Evolutionary conservation across 192 early-diverging fungal species (phyloP), one percentile per base, ranked within the genome.

Genomic region (Gonapodya sp.): DNA sequence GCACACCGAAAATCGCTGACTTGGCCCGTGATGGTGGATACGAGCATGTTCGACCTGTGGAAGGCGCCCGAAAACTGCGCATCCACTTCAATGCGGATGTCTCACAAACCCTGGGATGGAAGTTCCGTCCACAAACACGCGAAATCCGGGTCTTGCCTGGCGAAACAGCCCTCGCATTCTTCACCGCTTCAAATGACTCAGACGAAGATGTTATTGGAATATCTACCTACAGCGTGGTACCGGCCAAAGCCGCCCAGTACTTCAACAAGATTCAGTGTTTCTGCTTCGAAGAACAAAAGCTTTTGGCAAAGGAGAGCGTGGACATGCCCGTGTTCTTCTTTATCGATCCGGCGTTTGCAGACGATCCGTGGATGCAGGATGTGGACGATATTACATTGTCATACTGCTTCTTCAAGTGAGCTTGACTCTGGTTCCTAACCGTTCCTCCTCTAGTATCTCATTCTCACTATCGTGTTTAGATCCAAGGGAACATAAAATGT

Each of bases 231-330:
- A 96, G 96, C 82, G 96, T 99, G 31, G 92, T 95, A 1, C 97
- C 97, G 0, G 89, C 92, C 78, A 93, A 95, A 82, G 95, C 94
- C 0, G 97, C 94, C 16, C 94, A 92, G 81, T 96, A 99, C 80
- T 99, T 99, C 83, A 99, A 99, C 91, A 99, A 99, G 88, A 96
- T 99, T 80, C 97, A 99, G 84, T 99, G 97, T 84, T 99, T 99
- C 82, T 99, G 97, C 85, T 99, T 99, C 88, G 97, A 99, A 81
- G 96, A 98, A 85, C 97, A 99, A 85, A 93, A 92, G 85, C 86
- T 99, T 80, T 88, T 87, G 79, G 92, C 95, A 0, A 89, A 90
- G 8, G 97, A 99, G 85, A 91, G 95, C 78, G 93, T 99, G 1
- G 97, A 99, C 81, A 96, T 96, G 94, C 94, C 94, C 1, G 93